Base-by-base conservation (phyloP, 495 filamentous ascomycete species). In the Bathelium albidoporum region DNA sequence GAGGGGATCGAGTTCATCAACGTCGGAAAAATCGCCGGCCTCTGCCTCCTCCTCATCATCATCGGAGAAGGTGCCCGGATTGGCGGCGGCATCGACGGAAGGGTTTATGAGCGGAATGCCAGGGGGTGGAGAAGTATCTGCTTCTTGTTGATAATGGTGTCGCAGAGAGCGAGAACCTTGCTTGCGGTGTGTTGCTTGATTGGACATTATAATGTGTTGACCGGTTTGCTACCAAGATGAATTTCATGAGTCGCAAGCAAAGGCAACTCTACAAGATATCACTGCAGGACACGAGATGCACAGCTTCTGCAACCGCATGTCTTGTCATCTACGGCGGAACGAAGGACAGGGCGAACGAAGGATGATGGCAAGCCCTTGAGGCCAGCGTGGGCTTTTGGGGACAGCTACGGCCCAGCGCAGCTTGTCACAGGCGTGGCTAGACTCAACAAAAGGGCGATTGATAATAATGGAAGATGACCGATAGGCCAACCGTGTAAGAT, bases 1-100 rank as follows among this genome's bases (percentile, higher is more conserved):
- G 10, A 76, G 68, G 22, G 74, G 74, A 53, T 76, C 73, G 68
- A 74, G 70, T 41, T 75, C 73, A 32, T 73, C 73, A 59, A 74
- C 64, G 55, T 75, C 69, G 1, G 66, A 68, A 39, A 71, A 62
- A 36, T 73, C 28, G 49, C 26, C 44, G 29, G 52, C 55, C 16
- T 65, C 45, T 11, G 11, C 14, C 3, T 36, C 22, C 11, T 36
- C 31, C 22, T 36, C 72, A 59, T 74, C 71, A 43, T 71, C 69
- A n/a, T n/a, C n/a, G n/a, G n/a, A n/a, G 52, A 64, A 71, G 24
- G 70, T 70, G 29, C 49, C 24, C 22, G 2, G 49, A 55, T 55
- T n/a, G 24, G 24, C 49, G 16, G 49, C 24, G 16, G 26, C 49
- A 20, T n/a, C 5, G 49, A 55, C 12, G 24, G 24, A 20, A 9